Evolutionary conservation across 2,329 filamentous ascomycete species (phyloP), one percentile per base, ranked within the genome.

Genomic region (Ceratocystis lukuohia): DNA sequence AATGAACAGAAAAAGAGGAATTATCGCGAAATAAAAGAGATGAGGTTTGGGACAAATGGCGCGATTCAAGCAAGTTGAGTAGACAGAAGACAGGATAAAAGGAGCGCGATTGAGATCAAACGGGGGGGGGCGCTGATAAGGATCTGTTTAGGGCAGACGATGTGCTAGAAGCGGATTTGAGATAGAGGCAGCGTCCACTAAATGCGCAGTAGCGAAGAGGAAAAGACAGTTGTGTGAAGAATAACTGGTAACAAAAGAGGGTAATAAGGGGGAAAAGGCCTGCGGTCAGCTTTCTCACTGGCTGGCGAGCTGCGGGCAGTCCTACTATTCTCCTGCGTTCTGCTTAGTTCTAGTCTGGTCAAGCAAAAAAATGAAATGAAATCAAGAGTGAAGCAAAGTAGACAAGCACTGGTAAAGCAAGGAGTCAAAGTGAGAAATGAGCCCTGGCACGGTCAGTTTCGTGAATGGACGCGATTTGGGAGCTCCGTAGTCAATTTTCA

Each of bases 1-100:
- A 68, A 68, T 63, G 33, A 64, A 61, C 28, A 41, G 68, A 56
- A 66, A 41, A 65, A 67, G 20, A 37, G 53, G 5, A 48, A 53
- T 25, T 63, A 63, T 50, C 61, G 61, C 22, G 61, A 44, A n/a
- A 25, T 62, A 10, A 22, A 62, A 33, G n/a, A 33, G 61, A 33
- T 25, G 25, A 63, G 17, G 44, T 33, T 37, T 45, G 41, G 41
- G 22, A 63, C 44, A 46, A 63, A 63, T 63, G 61, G 41, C 61
- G 61, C 61, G 61, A 63, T 45, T 30, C 28, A 17, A 20, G 8
- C 20, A 30, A n/a, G 28, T 59, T 22, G 53, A 33, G 37, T 41
- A 41, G 37, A 41, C 37, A 41, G 3, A 41, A 41, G 37, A 59
- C 28, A 20, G 15, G 28, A 59, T 59, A 63, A 46, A 63, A 63